phyloP scores from a whole-genome alignment of 257 asterid species.

The Solanum arcanum region DNA sequence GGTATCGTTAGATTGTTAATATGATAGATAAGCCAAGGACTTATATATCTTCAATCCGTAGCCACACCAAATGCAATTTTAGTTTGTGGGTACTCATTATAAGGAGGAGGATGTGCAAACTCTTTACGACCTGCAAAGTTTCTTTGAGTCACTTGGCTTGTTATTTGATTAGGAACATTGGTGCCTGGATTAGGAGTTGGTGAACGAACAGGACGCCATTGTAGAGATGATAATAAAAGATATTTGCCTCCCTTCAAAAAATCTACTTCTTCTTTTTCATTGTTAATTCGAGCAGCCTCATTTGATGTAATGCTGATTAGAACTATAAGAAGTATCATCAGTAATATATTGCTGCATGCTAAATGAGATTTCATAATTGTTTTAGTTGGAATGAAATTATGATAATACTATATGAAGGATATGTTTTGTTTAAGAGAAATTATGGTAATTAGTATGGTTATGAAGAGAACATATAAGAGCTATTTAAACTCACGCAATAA shows the following conservation, averaged over 20 bases:
- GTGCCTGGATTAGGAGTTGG: too few relatives aligned
- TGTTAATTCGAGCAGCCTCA: not conserved
- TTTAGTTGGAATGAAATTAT: not conserved
- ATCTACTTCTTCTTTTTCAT: not conserved
- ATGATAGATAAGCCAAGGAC: not conserved
- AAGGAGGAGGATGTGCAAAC: not conserved
- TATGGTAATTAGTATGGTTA: not conserved
- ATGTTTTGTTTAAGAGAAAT: not conserved
- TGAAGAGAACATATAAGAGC: not conserved
- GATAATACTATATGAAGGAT: not conserved
- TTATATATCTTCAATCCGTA: not conserved
- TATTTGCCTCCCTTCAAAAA: not conserved
- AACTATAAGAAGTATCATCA: not conserved
- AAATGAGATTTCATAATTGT: not conserved
- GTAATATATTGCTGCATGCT: not conserved
- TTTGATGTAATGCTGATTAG: not conserved
- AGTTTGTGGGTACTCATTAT: not conserved
- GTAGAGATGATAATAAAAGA: not conserved
- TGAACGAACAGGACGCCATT: not conserved
- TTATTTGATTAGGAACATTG: too few relatives aligned
- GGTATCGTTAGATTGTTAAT: not conserved
- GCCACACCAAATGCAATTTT: constrained; percentile 1
- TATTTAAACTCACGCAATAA: too few relatives aligned
- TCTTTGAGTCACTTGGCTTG: too few relatives aligned
- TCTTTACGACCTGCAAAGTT: too few relatives aligned